Evolutionary conservation across 2,329 filamentous ascomycete species (phyloP).

Genomic region (Penicillium sp.): DNA sequence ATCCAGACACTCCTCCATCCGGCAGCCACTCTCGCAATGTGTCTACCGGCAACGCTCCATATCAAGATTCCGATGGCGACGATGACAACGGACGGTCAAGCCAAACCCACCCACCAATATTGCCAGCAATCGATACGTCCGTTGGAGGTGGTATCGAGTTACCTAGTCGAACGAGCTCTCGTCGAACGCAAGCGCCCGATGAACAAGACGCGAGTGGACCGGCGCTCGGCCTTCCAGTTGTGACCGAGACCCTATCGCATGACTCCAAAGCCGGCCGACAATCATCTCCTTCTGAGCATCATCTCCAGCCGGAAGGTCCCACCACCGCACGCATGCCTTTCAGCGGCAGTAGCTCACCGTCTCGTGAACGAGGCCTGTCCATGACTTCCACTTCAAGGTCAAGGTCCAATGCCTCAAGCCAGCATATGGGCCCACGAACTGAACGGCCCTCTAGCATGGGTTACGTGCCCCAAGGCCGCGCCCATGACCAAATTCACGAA

Average conservation of each 20-base stretch:
- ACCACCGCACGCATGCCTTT: constrained; percentile 45
- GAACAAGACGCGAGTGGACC: constrained; percentile 15
- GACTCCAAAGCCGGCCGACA: constrained; percentile 13
- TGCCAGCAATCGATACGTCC: constrained; percentile 59
- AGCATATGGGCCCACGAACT: constrained; percentile 28
- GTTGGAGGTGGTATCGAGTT: constrained; percentile 59
- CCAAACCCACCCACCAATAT: constrained; percentile 44
- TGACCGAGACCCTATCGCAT: constrained; percentile 21
- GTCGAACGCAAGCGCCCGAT: constrained; percentile 49
- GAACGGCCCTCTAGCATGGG: constrained; percentile 51
- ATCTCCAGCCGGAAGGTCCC: constrained; percentile 26
- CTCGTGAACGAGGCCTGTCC: constrained; percentile 38
- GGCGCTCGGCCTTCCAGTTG: constrained; percentile 18
- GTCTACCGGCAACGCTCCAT: constrained; percentile 25
- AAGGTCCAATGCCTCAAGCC: constrained; percentile 34
- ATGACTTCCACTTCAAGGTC: constrained; percentile 41
- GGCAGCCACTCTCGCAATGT: constrained; percentile 26
- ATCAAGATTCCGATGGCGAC: constrained; percentile 31
- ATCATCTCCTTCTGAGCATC: constrained; percentile 11
- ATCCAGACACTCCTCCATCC: constrained; percentile 38
- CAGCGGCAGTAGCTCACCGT: constrained; percentile 37
- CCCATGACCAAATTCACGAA: constrained; percentile 50
- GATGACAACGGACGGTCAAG: constrained; percentile 12
- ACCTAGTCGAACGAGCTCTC: constrained; percentile 63
- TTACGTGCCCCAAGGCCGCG: constrained; percentile 50